phyloP scores from a whole-genome alignment of 208 protist genomes.

The Trypanosoma mega region DNA sequence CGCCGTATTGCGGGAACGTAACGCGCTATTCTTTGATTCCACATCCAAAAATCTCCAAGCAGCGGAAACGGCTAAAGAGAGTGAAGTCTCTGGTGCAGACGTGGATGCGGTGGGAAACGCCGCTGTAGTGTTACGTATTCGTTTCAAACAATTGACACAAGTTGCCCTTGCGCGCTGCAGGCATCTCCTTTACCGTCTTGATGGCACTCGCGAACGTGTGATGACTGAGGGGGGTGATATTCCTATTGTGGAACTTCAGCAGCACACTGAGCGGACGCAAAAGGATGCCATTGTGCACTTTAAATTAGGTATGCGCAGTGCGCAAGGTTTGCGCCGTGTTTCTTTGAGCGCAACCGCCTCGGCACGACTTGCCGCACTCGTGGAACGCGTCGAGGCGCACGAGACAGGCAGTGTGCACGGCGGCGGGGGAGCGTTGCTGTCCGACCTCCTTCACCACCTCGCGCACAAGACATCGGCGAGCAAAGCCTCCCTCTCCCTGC shows the following conservation, averaged over 20 bases:
- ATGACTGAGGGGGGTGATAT: slow-evolving; percentile 74
- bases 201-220: slow-evolving; percentile 43
- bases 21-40: background rate
- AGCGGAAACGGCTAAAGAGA: no score
- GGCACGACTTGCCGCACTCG: slow-evolving; percentile 47
- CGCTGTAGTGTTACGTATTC: background rate
- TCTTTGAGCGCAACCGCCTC: slow-evolving; percentile 41
- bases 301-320: slow-evolving; percentile 66
- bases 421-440: slow-evolving; percentile 31
- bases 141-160: slow-evolving; percentile 35
- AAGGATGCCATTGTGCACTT: slow-evolving; percentile 64
- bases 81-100: no score
- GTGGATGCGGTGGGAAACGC: background rate
- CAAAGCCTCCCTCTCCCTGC: slow-evolving; percentile 38
- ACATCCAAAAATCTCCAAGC: no score
- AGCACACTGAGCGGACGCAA: slow-evolving; percentile 52
- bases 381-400: slow-evolving; percentile 51
- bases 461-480: slow-evolving; percentile 51
- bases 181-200: slow-evolving; percentile 51
- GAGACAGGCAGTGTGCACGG: slow-evolving; percentile 22
- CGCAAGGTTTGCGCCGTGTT: slow-evolving; percentile 65
- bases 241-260: slow-evolving; percentile 67
- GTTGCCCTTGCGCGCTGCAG: slow-evolving; percentile 58
- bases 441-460: slow-evolving; percentile 71
- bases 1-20: background rate